These are phyloP conservation scores for Microglena sp. DNA, from an alignment of 139 green algal genomes.

Conservation along the genomic window DNA sequence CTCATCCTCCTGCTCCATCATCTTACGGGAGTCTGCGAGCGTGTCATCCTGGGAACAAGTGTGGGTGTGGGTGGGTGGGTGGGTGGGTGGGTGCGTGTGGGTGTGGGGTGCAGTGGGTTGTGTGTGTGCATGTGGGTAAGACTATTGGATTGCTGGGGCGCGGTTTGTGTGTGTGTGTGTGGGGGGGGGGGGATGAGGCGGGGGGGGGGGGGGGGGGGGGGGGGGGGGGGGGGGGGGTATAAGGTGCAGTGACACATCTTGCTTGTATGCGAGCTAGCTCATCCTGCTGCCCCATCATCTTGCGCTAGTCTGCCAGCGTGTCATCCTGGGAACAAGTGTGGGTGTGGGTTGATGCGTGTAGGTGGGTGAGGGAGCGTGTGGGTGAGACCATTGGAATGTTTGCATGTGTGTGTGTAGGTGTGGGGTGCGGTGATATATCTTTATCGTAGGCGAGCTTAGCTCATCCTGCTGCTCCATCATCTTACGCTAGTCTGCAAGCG, in stretches of 20 bases:
- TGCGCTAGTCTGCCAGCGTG: background rate
- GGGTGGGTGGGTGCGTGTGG: background rate
- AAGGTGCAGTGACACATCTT: background rate
- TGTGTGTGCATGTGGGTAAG: too few relatives aligned
- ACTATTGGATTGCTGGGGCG: background rate
- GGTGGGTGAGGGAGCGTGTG: background rate
- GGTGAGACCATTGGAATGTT: background rate
- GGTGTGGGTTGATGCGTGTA: background rate
- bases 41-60: background rate
- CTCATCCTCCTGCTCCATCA: too few relatives aligned
- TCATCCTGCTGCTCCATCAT: constrained; percentile 6
- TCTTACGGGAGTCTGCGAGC: background rate
- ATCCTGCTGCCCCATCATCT: constrained; percentile 3
- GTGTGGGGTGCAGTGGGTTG: too few relatives aligned
- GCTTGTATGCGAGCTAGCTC: constrained; percentile 1
- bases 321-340: background rate
- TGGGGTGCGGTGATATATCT: too few relatives aligned
- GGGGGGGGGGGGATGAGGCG: background rate
- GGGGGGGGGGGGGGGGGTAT: background rate
- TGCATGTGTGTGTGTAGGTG: background rate
- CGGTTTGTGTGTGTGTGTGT: background rate
- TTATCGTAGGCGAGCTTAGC: too few relatives aligned
- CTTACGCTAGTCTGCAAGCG: background rate
- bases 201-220: too few relatives aligned
- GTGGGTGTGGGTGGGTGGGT: background rate